Percentiles rank a stretch among this genome's conserved stretches.
Evolutionary conservation across 164 flowering plant genomes (phyloP).

Genomic region (Liquidambar formosana): DNA sequence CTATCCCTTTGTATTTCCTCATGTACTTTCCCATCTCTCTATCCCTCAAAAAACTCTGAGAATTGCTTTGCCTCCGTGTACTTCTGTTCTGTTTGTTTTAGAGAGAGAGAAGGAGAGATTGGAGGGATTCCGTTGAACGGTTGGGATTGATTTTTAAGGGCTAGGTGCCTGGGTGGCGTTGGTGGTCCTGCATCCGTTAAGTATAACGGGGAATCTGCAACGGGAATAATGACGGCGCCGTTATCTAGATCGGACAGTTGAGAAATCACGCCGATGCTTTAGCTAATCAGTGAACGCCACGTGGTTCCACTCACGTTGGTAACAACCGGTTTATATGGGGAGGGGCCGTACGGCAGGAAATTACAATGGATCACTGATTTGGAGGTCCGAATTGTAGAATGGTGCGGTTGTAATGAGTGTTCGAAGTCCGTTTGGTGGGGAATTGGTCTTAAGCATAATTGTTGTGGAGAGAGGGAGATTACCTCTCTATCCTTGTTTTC

Average conservation of each 20-base stretch:
- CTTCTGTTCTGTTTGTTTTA: neutral
- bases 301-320: slow-evolving; percentile 1
- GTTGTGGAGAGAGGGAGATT: neutral
- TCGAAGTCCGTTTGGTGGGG: neutral
- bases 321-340: neutral
- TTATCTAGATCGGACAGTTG: slow-evolving; percentile 22
- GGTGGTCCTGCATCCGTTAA: slow-evolving; percentile 34
- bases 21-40: slow-evolving; percentile 27
- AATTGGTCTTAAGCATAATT: slow-evolving; percentile 1
- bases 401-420: too few species aligned
- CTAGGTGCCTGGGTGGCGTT: neutral
- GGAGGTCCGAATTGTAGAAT: neutral
- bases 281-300: slow-evolving; percentile 9
- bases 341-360: neutral
- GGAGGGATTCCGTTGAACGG: slow-evolving; percentile 24
- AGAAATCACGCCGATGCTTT: neutral
- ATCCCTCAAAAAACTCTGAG: neutral
- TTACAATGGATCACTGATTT: neutral
- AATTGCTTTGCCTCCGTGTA: neutral
- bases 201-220: slow-evolving; percentile 25
- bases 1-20: slow-evolving; percentile 32
- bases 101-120: slow-evolving; percentile 12
- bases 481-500: neutral
- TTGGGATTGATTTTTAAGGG: slow-evolving; percentile 12
- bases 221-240: slow-evolving; percentile 46